phyloP scores from a whole-genome alignment of 2,329 filamentous ascomycete genomes.

The Xylaria sp. region DNA sequence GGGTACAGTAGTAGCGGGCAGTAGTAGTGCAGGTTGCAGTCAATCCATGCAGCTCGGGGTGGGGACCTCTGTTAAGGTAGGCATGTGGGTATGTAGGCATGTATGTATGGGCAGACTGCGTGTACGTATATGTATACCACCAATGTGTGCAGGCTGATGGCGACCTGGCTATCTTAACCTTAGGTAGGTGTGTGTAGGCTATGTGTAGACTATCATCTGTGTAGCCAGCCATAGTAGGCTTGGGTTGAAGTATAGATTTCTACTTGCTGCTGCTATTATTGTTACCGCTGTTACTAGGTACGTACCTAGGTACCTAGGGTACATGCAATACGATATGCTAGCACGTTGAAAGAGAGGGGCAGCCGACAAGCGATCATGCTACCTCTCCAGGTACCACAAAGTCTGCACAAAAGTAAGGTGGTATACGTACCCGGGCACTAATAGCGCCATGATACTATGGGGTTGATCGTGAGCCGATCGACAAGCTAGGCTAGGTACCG shows the following conservation, averaged over 20 bases:
- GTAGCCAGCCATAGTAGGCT: too few species aligned
- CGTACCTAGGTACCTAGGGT: background rate
- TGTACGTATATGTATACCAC: background rate
- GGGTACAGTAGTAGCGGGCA: constrained; percentile 23
- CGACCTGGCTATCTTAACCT: too few species aligned
- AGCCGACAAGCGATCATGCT: constrained; percentile 7
- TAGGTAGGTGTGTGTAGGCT: too few species aligned
- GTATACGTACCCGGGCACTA: too few species aligned
- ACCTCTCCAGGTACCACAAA: constrained; percentile 10
- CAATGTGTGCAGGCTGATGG: too few species aligned
- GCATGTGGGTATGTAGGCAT: background rate
- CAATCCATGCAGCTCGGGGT: constrained; percentile 27
- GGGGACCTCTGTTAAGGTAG: constrained; percentile 17
- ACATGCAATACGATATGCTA: background rate
- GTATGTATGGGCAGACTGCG: background rate
- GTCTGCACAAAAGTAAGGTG: background rate
- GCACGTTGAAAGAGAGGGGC: constrained; percentile 1
- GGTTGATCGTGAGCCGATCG: constrained; percentile 6
- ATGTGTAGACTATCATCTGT: too few species aligned
- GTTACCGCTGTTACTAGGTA: too few species aligned
- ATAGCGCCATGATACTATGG: constrained; percentile 6
- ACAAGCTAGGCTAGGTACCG: constrained; percentile 4
- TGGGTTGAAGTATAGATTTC: too few species aligned
- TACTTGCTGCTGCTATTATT: too few species aligned
- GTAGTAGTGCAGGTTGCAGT: constrained; percentile 26